Evolutionary conservation across 257 asterid genomes (phyloP).

Genomic region (Nicotiana tabacum): DNA sequence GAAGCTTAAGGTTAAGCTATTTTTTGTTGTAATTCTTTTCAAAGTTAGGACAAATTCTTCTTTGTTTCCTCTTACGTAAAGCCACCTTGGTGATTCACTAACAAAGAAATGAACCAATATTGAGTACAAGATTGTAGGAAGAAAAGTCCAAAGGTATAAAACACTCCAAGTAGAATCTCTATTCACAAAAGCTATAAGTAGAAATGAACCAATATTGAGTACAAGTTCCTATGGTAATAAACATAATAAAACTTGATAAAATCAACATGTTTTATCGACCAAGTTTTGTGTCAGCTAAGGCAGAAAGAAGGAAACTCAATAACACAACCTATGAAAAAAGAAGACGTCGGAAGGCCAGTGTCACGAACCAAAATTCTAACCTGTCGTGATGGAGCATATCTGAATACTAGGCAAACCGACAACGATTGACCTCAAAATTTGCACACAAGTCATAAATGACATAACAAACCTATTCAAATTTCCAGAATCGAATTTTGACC

Average conservation of each 20-base stretch:
- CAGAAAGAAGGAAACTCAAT: slow-evolving; percentile 52
- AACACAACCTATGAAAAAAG: slow-evolving; percentile 54
- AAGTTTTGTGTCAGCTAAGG: slow-evolving; percentile 53
- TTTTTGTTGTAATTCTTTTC: slow-evolving; percentile 31
- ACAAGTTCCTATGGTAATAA: slow-evolving; percentile 45
- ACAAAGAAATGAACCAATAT: slow-evolving; percentile 12
- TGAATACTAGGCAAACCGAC: too few species aligned
- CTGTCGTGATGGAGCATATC: too few species aligned
- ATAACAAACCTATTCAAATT: too few species aligned
- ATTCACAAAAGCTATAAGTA: too few species aligned
- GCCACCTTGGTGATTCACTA: slow-evolving; percentile 75
- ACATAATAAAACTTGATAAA: slow-evolving; percentile 42
- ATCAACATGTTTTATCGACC: slow-evolving; percentile 58
- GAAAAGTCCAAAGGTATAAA: too few species aligned
- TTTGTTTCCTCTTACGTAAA: slow-evolving; percentile 48
- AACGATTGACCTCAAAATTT: too few species aligned
- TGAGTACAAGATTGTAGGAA: too few species aligned
- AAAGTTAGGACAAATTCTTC: slow-evolving; percentile 44
- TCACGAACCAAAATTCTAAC: too few species aligned
- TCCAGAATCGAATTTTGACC: too few species aligned
- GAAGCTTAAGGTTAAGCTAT: slow-evolving; percentile 44
- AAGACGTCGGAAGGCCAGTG: slow-evolving; percentile 50
- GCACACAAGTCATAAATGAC: too few species aligned
- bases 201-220: slow-evolving; percentile 23
- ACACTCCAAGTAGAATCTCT: too few species aligned